A percentile compares a stretch with the other conserved stretches of the same genome.
Conservation (phyloP, 768 basidiomycete species). For the Mycena alexandri region DNA sequence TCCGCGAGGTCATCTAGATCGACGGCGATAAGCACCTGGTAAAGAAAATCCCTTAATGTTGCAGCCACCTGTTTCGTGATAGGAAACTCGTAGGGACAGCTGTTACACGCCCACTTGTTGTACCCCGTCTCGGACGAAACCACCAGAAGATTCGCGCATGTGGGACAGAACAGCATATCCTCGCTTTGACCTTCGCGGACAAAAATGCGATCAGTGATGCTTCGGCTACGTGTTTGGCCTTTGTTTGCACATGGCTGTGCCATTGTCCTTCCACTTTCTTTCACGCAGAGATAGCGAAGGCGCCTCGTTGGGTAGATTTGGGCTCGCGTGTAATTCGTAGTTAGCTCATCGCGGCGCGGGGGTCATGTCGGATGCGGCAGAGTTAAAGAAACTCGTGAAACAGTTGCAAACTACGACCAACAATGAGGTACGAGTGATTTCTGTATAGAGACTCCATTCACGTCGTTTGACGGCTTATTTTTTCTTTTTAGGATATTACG, state of each 20-base stretch:
- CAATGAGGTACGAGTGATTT: slow-evolving; percentile 64
- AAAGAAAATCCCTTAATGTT: not conserved
- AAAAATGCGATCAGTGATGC: slow-evolving; percentile 1
- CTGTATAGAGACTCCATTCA: slow-evolving; percentile 54
- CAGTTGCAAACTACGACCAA: slow-evolving; percentile 75
- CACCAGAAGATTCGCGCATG: slow-evolving; percentile 89
- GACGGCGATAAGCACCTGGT: slow-evolving; percentile 4
- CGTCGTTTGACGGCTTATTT: slow-evolving; percentile 50
- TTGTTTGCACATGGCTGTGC: slow-evolving; percentile 26
- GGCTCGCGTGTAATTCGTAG: slow-evolving; percentile 48
- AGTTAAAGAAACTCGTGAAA: slow-evolving; percentile 87
- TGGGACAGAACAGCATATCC: slow-evolving; percentile 96
- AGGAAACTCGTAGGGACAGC: slow-evolving; percentile 96
- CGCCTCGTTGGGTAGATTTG: slow-evolving; percentile 30
- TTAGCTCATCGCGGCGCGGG: slow-evolving; percentile 46
- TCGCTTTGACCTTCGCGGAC: slow-evolving; percentile 14
- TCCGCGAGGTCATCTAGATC: slow-evolving; percentile 89
- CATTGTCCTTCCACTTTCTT: slow-evolving; percentile 18
- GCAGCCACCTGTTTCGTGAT: slow-evolving; percentile 81
- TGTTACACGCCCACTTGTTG: slow-evolving; percentile 94
- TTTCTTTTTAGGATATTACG: slow-evolving; percentile 68
- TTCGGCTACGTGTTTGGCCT: not conserved
- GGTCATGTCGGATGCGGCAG: slow-evolving; percentile 64
- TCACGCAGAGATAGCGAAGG: slow-evolving; percentile 17
- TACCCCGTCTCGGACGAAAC: slow-evolving; percentile 83